phyloP scores from a whole-genome alignment of 345 rosid genomes.

The Turritis glabra region DNA sequence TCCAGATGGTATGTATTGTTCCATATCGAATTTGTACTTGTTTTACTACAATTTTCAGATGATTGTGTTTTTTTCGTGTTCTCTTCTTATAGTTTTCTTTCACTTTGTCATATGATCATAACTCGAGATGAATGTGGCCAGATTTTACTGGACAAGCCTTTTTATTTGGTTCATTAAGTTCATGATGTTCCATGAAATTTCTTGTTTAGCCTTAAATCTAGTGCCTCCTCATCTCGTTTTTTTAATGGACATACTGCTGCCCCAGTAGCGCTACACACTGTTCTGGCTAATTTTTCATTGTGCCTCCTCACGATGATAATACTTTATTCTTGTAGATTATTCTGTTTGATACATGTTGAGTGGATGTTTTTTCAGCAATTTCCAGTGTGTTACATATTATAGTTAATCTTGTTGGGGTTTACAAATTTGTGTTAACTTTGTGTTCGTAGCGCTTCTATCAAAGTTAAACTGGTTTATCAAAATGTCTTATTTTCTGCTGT shows the following conservation, averaged over 20 bases:
- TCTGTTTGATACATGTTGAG: background rate
- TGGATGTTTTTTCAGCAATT: conserved; percentile 3
- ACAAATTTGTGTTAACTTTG: conserved; percentile 1
- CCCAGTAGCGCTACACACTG: background rate
- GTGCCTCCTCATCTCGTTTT: background rate
- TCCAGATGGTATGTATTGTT: conserved; percentile 65
- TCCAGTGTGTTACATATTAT: background rate
- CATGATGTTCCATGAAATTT: conserved; percentile 15
- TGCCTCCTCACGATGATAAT: background rate
- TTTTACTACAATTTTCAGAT: background rate
- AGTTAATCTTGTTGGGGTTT: background rate
- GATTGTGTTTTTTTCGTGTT: background rate
- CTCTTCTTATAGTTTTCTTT: background rate
- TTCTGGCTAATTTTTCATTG: background rate
- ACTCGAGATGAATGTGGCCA: background rate
- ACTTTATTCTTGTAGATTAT: background rate
- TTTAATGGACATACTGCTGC: background rate
- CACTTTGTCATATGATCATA: background rate
- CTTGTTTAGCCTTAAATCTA: background rate
- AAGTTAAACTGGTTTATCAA: background rate
- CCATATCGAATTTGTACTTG: conserved; percentile 9
- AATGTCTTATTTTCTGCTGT: background rate
- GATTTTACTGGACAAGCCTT: background rate
- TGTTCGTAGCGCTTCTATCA: background rate
- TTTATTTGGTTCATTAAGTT: background rate